These are phyloP conservation scores for Leptodontidium sp. DNA, from an alignment of 2,329 filamentous ascomycete genomes.

Conservation along the genomic window DNA sequence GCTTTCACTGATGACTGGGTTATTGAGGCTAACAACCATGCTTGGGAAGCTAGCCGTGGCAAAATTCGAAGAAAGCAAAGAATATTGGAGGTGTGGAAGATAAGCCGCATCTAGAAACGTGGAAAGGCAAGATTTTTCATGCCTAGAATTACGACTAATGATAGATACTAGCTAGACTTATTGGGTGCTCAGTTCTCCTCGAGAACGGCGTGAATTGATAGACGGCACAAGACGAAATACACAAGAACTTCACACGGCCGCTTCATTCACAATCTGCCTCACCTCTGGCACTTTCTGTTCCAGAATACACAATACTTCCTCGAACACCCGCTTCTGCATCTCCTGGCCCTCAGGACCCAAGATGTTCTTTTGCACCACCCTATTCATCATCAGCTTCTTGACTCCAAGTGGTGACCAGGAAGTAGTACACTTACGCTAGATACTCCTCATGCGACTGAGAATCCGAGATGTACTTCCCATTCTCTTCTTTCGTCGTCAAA, in stretches of 20 bases:
- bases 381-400: slow-evolving; percentile 24
- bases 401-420: background rate
- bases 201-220: background rate
- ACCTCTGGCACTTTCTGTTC: slow-evolving; percentile 36
- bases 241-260: background rate
- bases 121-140: background rate
- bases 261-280: slow-evolving; percentile 31
- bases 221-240: slow-evolving; percentile 1
- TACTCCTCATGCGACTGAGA: slow-evolving; percentile 40
- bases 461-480: slow-evolving; percentile 41
- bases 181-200: no score
- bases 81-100: no score
- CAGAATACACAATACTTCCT: slow-evolving; percentile 40
- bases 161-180: background rate
- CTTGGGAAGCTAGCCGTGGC: background rate
- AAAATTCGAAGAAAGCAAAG: no score
- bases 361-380: slow-evolving; percentile 38
- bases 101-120: background rate
- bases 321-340: slow-evolving; percentile 42
- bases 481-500: slow-evolving; percentile 38
- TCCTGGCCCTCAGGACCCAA: slow-evolving; percentile 37
- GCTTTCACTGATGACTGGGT: slow-evolving; percentile 6
- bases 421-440: slow-evolving; percentile 34
- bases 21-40: background rate
- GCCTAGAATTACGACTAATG: background rate